Evolutionary conservation across 371 early-diverging fungal genomes (phyloP), one percentile per base, ranked within the genome.

Genomic region (Ordospora colligata): DNA sequence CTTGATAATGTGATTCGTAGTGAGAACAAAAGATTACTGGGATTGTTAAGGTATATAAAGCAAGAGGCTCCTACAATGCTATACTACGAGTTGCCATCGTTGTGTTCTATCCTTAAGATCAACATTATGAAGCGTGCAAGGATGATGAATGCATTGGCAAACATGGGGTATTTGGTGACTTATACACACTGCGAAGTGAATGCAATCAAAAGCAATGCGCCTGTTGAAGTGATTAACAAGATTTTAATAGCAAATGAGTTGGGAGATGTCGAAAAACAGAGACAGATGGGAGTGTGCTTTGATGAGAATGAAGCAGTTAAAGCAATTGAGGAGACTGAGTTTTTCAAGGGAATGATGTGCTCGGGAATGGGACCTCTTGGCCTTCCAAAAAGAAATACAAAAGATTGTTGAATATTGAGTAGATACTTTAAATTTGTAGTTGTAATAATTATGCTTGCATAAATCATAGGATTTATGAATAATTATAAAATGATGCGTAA

Each of bases 171-270:
- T 87, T 85, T 88, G 69, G 92, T 93, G 0, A 95, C 96, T 9
- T 85, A 89, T 1, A 90, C 94, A 12, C 98, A 99, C 86, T 90
- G 91, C 67, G 80, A 85, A 3, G 87, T 89, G 12, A 89, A 88
- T 50, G 88, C 91, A 0, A 85, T 99, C 76, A 99, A 99, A 84
- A 96, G 97, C 0, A 86, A 93, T 83, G 97, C 96, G 0, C 95
- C 95, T 9, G 75, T 89, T 1, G 65, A 81, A 7, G 88, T 93
- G 1, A 76, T 99, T n/a, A 94, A 95, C 93, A 93, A 94, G 80
- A 85, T 95, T 44, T 86, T 96, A 85, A 10, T 67, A 25, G 5
- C 46, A 12, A 51, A 37, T 9, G 21, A 64, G 27, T 7, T 23
- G 44, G 22, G 19, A 8, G 9, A 21, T 4, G 49, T 23, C 11